Evolutionary conservation across 257 asterid genomes (phyloP).

Genomic region (Nicotiana tabacum): DNA sequence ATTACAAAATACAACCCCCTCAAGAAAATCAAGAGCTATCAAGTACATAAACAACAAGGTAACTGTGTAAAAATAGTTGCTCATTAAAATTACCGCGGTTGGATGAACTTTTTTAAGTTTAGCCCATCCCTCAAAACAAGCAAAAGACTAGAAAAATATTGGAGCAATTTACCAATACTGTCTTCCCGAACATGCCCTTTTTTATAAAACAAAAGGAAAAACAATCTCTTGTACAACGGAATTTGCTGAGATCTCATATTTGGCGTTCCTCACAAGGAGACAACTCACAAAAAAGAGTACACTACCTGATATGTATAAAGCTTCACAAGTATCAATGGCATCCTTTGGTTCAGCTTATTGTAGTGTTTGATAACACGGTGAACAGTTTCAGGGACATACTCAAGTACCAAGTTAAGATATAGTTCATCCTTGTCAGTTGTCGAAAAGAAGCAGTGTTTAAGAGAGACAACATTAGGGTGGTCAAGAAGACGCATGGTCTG

Average conservation of each 20-base stretch:
- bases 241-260: neutral
- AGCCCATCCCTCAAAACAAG: neutral
- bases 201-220: neutral
- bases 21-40: neutral
- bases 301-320: constrained; percentile 83
- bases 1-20: neutral
- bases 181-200: neutral
- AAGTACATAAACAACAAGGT: neutral
- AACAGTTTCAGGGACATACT: constrained; percentile 94
- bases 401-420: constrained; percentile 89
- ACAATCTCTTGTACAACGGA: neutral
- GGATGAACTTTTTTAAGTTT: neutral
- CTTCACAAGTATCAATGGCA: constrained; percentile 85
- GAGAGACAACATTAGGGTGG: constrained; percentile 89
- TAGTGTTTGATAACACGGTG: constrained; percentile 89
- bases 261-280: neutral
- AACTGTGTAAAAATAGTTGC: neutral
- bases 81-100: neutral
- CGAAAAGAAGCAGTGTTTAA: constrained; percentile 96
- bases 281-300: neutral
- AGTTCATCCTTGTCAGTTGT: constrained; percentile 93
- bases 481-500: constrained; percentile 96
- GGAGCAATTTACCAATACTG: neutral
- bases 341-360: constrained; percentile 84
- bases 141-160: neutral